A percentile compares a stretch with the other conserved stretches of the same genome.
phyloP scores from a whole-genome alignment of 805 yeast genomes.

The Barnettozyma pratensis region DNA sequence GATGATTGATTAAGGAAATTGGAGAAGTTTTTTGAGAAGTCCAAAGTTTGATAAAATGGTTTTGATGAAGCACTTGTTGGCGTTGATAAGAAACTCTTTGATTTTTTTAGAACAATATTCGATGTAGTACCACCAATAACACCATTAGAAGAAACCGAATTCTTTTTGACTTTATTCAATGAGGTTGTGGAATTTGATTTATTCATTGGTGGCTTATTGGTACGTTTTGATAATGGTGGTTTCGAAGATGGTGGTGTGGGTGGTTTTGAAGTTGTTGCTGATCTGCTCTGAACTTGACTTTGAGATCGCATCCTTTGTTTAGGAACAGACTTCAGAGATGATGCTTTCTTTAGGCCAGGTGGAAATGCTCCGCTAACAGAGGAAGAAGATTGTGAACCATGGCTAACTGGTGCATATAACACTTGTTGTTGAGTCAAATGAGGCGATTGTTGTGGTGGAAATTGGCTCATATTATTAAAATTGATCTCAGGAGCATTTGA shows the following conservation, averaged over 20 bases:
- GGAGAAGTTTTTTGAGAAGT: constrained; percentile 18
- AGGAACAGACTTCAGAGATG: neutral
- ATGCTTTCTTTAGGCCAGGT: neutral
- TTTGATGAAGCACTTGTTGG: constrained; percentile 2
- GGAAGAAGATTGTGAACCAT: neutral
- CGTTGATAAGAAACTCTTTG: constrained; percentile 19
- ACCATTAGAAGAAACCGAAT: constrained; percentile 6
- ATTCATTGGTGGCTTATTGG: constrained; percentile 10
- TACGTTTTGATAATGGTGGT: constrained; percentile 7
- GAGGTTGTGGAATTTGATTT: constrained; percentile 21
- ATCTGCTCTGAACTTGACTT: neutral
- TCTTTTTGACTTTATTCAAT: constrained; percentile 19
- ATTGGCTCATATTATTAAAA: neutral
- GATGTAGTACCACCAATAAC: constrained; percentile 1
- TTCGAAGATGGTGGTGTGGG: constrained; percentile 6
- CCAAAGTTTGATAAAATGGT: constrained; percentile 20
- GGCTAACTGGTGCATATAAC: neutral
- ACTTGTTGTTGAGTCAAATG: neutral
- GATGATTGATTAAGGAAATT: constrained; percentile 1
- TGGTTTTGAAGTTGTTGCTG: neutral
- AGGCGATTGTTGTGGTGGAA: neutral
- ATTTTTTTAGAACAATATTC: constrained; percentile 16
- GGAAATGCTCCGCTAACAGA: neutral
- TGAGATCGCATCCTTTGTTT: neutral
- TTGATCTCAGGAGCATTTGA: neutral